Conservation (phyloP, 805 yeast genomes). For the Teunomyces pallodes region DNA sequence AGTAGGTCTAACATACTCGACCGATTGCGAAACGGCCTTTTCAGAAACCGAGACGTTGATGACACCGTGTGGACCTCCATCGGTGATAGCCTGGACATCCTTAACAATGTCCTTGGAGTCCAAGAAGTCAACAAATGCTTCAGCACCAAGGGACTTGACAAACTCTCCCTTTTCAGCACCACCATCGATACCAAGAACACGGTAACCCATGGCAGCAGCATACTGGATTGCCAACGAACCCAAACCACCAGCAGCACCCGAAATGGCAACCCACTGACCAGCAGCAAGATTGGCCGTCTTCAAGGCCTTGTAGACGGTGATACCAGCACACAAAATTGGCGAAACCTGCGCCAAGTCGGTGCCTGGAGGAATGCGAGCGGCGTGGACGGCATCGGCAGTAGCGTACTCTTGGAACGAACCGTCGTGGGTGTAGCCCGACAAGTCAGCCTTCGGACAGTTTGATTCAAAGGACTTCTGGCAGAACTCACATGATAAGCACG, state of each 20-base stretch:
- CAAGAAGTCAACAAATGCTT: conserved; percentile 58
- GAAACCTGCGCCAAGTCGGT: conserved; percentile 73
- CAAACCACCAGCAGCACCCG: conserved; percentile 81
- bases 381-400: conserved; percentile 84
- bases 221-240: conserved; percentile 74
- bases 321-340: conserved; percentile 88
- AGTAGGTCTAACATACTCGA: conserved; percentile 40
- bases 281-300: conserved; percentile 70
- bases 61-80: conserved; percentile 59
- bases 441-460: conserved; percentile 63
- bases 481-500: conserved; percentile 75
- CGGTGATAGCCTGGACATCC: conserved; percentile 43
- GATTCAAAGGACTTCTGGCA: conserved; percentile 68
- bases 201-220: conserved; percentile 74
- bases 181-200: conserved; percentile 71
- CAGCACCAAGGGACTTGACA: conserved; percentile 63
- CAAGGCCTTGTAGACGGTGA: conserved; percentile 87
- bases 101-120: conserved; percentile 46
- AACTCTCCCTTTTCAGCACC: conserved; percentile 60
- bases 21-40: conserved; percentile 47
- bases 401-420: conserved; percentile 92
- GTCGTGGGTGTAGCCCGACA: conserved; percentile 81
- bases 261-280: conserved; percentile 74
- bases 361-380: conserved; percentile 73
- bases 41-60: conserved; percentile 53